These are phyloP conservation scores for Halocafeteria seosinensis DNA, from an alignment of 108 stramenopile species.

Conservation along the genomic window DNA sequence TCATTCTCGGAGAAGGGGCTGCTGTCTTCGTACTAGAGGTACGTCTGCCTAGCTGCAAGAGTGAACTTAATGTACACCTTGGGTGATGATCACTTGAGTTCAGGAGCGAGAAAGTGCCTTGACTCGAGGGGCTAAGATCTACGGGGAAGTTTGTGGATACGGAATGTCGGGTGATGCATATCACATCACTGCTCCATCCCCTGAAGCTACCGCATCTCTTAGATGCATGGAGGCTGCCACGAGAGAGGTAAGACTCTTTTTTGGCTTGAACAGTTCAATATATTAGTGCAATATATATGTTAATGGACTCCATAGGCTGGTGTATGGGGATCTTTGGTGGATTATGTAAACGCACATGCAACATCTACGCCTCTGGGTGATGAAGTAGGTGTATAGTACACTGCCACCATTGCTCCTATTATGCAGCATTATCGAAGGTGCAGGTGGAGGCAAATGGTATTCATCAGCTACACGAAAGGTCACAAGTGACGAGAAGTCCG, in stretches of 20 bases:
- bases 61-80: too few species aligned
- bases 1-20: conserved; percentile 95
- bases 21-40: conserved; percentile 84
- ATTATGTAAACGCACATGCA: conserved; percentile 86
- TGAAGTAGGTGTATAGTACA: too few species aligned
- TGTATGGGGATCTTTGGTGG: conserved; percentile 49
- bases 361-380: conserved; percentile 86
- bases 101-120: conserved; percentile 64
- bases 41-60: too few species aligned
- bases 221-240: conserved; percentile 62
- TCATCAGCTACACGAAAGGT: neutral
- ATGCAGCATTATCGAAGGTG: neutral
- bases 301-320: conserved; percentile 55
- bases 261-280: too few species aligned
- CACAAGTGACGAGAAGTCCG: neutral
- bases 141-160: conserved; percentile 77
- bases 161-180: conserved; percentile 82
- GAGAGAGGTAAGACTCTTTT: too few species aligned
- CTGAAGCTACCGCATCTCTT: conserved; percentile 56
- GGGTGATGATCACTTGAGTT: too few species aligned
- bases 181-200: conserved; percentile 68
- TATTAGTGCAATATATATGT: too few species aligned
- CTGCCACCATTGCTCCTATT: too few species aligned
- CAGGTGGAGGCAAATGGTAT: too few species aligned
- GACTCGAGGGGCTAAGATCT: conserved; percentile 72